Base-by-base conservation (phyloP, 2,329 filamentous ascomycete genomes). In the Aspergillus brasiliensis region DNA sequence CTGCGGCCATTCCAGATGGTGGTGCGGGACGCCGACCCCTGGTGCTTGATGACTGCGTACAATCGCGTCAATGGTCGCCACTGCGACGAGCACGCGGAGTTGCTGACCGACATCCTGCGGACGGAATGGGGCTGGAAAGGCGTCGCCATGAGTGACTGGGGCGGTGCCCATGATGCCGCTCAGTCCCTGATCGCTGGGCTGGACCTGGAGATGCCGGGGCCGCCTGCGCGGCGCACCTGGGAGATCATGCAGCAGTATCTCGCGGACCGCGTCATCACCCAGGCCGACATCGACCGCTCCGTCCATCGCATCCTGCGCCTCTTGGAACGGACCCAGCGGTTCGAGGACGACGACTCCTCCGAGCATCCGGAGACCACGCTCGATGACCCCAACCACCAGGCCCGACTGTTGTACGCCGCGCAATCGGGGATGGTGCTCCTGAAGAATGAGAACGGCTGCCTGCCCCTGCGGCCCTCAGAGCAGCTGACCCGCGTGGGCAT, bases 1-100 rank as follows among this genome's bases (percentile, higher is more conserved):
- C 21, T 67, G n/a, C 23, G 21, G 13, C 62, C 67, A 0, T 58
- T 58, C 28, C 3, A 15, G 28, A 40, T 51, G 27, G 10, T 25
- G 3, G 17, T 57, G 25, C 25, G 25, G 25, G 25, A 25, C 25
- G 25, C 25, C 25, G 6, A 25, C 25, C 25, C 25, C 25, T 25
- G 25, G 25, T 25, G 25, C 25, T 25, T 25, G 25, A 25, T 25
- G 25, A 25, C 25, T 25, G 25, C 25, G 25, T 25, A 25, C 25
- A 25, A 25, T 6, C 25, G 25, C 25, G 25, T 25, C 25, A 25
- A 25, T 6, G 25, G 25, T 6, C 3, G 3, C 25, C 25, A 25
- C 25, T 25, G 25, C 25, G 25, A 25, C 25, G 25, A 25, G 6
- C 3, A 25, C 6, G 25, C 6, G 3, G 44, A 47, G 44, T n/a